Conservation (phyloP, 164 flowering plant genomes). For the grape (Vitis vinifera) region DNA sequence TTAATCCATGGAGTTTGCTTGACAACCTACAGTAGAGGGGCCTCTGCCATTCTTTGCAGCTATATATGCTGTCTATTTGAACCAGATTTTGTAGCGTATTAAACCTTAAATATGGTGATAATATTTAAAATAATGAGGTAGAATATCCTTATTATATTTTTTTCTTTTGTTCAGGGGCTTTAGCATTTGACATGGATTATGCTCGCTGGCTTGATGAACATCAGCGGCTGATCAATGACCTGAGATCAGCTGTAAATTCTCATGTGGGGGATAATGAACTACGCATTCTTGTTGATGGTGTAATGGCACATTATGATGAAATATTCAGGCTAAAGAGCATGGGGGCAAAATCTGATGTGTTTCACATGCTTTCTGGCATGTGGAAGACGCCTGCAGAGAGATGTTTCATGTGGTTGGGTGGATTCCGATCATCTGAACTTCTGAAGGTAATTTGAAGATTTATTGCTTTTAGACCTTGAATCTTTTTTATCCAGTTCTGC, state of each 20-base stretch:
- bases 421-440: slow-evolving; percentile 85
- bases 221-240: slow-evolving; percentile 66
- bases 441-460: slow-evolving; percentile 58
- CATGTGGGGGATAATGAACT: slow-evolving; percentile 65
- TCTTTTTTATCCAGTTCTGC: background rate
- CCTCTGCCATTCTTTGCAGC: no score
- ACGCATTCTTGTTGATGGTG: slow-evolving; percentile 61
- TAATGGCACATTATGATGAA: slow-evolving; percentile 79
- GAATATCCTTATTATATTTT: slow-evolving; percentile 2
- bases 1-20: no score
- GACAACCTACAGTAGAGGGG: no score
- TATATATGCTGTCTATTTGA: no score
- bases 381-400: slow-evolving; percentile 93
- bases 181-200: slow-evolving; percentile 79
- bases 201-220: slow-evolving; percentile 90
- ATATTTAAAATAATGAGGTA: no score
- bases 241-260: slow-evolving; percentile 69
- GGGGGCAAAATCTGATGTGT: slow-evolving; percentile 74
- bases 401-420: slow-evolving; percentile 96
- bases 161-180: slow-evolving; percentile 45
- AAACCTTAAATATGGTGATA: no score
- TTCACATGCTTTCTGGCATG: slow-evolving; percentile 94
- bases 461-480: background rate
- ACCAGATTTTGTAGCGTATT: no score
- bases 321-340: slow-evolving; percentile 62